Evolutionary conservation across 2,329 filamentous ascomycete species (phyloP), one percentile per base, ranked within the genome.

Genomic region (Penicillium sp.): DNA sequence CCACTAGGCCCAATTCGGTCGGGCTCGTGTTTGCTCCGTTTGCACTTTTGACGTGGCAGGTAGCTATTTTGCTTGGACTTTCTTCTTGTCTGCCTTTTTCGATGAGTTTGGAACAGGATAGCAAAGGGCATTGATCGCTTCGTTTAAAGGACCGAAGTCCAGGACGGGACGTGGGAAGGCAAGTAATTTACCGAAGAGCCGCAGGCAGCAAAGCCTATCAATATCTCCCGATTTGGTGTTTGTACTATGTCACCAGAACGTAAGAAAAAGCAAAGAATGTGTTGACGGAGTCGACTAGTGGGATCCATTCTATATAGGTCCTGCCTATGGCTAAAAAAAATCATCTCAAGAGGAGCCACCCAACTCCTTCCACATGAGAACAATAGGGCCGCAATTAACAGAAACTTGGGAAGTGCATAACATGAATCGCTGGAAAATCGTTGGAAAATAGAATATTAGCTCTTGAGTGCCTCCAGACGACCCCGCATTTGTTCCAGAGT

Each of bases 401-500:
- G 31, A 43, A 23, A 45, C 28, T 31, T 16, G 13, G 24, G 26
- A 10, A 29, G 42, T 18, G 42, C 16, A 23, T 31, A 36, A 52
- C 33, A 47, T 43, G 34, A 29, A 36, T 46, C 42, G 29, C 38
- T 52, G 38, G 24, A 26, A 34, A 24, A n/a, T 23, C 34, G 46
- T 42, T 52, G 16, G 47, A 33, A 31, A 49, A 47, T 29, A 21
- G 24, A 23, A n/a, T 10, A 53, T 80, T 72, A 96, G 74, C 91
- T 96, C 81, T 94, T 89, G 68, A 97, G 75, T 33, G 92, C 92
- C 76, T 97, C 90, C 63, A 99, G 73, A 44, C 93, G 81, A 62
- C 91, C 91, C 70, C 93, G 81, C 94, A 97, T 97, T 77, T 95
- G 89, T 65, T 91, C 88, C 76, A 97, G 84, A 78, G 94, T 90